Percentiles rank a stretch among this genome's conserved stretches.
Conservation (phyloP, 148 eudicot genomes). For the Agrostemma githago region DNA sequence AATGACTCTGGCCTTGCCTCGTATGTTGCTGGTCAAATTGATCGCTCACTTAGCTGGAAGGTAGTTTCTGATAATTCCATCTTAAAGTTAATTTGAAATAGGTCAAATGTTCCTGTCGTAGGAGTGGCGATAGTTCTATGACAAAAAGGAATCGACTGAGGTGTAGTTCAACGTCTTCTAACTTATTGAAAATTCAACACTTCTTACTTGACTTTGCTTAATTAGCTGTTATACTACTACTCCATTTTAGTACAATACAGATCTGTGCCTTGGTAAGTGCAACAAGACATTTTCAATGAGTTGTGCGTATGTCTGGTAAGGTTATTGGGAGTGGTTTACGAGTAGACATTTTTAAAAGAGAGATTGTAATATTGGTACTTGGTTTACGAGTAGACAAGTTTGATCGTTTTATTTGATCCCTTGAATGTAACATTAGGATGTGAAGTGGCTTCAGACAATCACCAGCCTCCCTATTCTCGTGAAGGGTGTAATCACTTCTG, state of each 20-base stretch:
- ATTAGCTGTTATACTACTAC: background rate
- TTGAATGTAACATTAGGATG: constrained; percentile 50
- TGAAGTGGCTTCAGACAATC: constrained; percentile 95
- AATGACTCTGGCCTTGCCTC: constrained; percentile 90
- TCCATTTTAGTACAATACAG: background rate
- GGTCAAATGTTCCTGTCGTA: background rate
- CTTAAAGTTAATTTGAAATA: background rate
- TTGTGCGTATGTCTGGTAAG: background rate
- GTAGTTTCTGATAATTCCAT: constrained; percentile 30
- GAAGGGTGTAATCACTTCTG: constrained; percentile 95
- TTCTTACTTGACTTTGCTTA: background rate
- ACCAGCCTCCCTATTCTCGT: constrained; percentile 85
- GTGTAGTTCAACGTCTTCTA: background rate
- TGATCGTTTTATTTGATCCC: background rate
- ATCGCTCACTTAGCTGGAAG: constrained; percentile 91
- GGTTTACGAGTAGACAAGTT: background rate
- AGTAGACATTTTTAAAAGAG: background rate
- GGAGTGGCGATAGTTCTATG: background rate
- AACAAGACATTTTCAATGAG: background rate
- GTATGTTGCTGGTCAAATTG: constrained; percentile 94
- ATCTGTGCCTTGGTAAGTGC: background rate
- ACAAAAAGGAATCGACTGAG: background rate
- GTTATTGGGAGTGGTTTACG: background rate
- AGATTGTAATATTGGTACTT: background rate
- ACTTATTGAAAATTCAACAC: background rate